Evolutionary conservation across 2,329 filamentous ascomycete species (phyloP).

Genomic region (Dactylella cylindrospora): DNA sequence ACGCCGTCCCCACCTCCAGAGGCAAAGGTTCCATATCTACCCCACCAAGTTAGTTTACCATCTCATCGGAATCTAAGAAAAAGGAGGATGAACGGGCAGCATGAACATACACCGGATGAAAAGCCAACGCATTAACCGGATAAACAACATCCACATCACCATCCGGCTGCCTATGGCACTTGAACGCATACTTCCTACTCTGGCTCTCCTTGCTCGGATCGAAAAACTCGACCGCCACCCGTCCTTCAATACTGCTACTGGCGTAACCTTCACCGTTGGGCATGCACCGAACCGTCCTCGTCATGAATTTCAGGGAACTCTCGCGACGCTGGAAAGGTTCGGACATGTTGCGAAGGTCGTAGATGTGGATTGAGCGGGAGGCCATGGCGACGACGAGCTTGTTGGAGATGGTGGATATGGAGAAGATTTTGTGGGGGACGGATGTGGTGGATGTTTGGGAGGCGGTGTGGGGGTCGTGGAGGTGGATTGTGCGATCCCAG

Average conservation of each 20-base stretch:
- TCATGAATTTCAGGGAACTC: constrained; percentile 94
- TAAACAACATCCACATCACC: constrained; percentile 78
- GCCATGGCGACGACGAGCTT: constrained; percentile 97
- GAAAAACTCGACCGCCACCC: constrained; percentile 97
- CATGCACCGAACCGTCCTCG: constrained; percentile 90
- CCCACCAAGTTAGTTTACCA: background rate
- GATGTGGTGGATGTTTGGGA: constrained; percentile 64
- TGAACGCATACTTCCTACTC: constrained; percentile 95
- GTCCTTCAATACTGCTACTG: constrained; percentile 86
- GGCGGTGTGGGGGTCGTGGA: constrained; percentile 68
- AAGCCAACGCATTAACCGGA: constrained; percentile 84
- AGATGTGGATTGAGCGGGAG: constrained; percentile 88
- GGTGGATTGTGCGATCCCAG: constrained; percentile 88
- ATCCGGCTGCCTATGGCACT: constrained; percentile 81
- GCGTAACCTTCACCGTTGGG: constrained; percentile 93
- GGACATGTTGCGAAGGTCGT: constrained; percentile 73
- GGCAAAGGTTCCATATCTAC: constrained; percentile 73
- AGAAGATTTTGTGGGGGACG: constrained; percentile 87
- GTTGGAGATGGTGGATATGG: constrained; percentile 71
- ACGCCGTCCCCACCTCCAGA: constrained; percentile 87
- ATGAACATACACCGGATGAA: constrained; percentile 68
- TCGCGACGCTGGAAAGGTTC: constrained; percentile 92
- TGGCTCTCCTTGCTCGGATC: constrained; percentile 85
- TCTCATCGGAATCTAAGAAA: background rate
- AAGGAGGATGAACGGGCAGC: background rate